Evolutionary conservation across 2,329 filamentous ascomycete species (phyloP).

Genomic region (Claviceps maximensis): DNA sequence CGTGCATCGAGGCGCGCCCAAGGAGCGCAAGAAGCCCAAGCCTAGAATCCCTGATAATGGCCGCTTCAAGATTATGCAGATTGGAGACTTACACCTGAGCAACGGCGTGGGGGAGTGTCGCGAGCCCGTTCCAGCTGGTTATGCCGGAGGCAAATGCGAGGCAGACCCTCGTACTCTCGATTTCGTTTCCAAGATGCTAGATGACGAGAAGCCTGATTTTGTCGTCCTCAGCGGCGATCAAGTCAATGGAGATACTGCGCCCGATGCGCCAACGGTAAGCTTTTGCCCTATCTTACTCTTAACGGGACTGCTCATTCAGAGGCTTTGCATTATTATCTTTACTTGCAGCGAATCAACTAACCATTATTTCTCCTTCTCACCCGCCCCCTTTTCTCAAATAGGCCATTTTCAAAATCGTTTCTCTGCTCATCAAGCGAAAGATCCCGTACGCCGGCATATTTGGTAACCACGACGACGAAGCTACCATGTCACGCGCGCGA

Average conservation of each 20-base stretch:
- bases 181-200: constrained; percentile 70
- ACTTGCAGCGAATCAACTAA: not conserved
- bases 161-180: constrained; percentile 86
- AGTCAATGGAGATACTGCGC: constrained; percentile 85
- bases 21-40: constrained; percentile 52
- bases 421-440: constrained; percentile 70
- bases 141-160: constrained; percentile 67
- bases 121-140: constrained; percentile 65
- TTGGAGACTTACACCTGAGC: constrained; percentile 87
- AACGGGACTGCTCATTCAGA: not conserved
- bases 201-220: constrained; percentile 87
- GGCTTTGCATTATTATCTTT: not conserved
- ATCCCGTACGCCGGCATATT: constrained; percentile 92
- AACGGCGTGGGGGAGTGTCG: constrained; percentile 79
- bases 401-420: constrained; percentile 88
- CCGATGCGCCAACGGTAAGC: constrained; percentile 72
- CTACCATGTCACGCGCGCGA: constrained; percentile 57
- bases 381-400: constrained; percentile 15
- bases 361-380: not conserved
- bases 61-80: constrained; percentile 93
- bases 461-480: constrained; percentile 95
- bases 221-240: constrained; percentile 89
- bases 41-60: constrained; percentile 77
- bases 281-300: too few species aligned
- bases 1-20: constrained; percentile 57